Conservation (phyloP, 2,329 filamentous ascomycete species). For the Exophiala dermatitidis region DNA sequence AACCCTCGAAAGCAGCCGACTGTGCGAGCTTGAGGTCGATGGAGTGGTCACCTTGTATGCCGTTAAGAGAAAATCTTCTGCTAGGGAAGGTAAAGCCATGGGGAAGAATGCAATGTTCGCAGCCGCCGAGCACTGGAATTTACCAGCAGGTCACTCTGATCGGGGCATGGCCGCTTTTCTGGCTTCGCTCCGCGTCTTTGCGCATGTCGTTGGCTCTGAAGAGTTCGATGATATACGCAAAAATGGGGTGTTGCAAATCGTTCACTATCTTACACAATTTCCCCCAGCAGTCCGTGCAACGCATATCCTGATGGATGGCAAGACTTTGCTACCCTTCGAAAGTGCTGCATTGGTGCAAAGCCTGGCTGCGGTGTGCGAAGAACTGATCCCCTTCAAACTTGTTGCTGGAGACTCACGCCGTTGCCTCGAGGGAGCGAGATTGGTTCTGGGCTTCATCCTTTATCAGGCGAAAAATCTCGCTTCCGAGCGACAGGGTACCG, state of each 20-base stretch:
- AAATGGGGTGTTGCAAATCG: constrained; percentile 30
- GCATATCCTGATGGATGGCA: constrained; percentile 31
- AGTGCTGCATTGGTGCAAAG: constrained; percentile 31
- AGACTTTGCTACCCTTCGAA: constrained; percentile 29
- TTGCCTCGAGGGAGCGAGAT: constrained; percentile 32
- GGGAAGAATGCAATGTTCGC: constrained; percentile 10
- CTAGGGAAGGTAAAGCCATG: background rate
- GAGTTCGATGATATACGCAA: constrained; percentile 25
- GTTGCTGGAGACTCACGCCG: constrained; percentile 28
- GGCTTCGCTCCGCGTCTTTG: constrained; percentile 32
- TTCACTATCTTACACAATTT: constrained; percentile 31
- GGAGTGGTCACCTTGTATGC: constrained; percentile 9
- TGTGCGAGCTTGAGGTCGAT: constrained; percentile 7
- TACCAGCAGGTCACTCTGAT: constrained; percentile 18
- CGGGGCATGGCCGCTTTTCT: constrained; percentile 34
- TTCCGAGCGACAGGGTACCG: background rate
- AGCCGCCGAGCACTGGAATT: constrained; percentile 6
- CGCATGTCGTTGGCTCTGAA: constrained; percentile 17
- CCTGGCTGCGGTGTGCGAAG: constrained; percentile 29
- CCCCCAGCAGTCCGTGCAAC: constrained; percentile 33
- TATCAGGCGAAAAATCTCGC: constrained; percentile 17
- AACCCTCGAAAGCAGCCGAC: constrained; percentile 3
- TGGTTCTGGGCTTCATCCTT: constrained; percentile 34
- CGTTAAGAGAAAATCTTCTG: constrained; percentile 6
- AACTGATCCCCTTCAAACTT: constrained; percentile 29